Conservation (phyloP, 73 alveolate genomes). For the Paramecium caudatum region DNA sequence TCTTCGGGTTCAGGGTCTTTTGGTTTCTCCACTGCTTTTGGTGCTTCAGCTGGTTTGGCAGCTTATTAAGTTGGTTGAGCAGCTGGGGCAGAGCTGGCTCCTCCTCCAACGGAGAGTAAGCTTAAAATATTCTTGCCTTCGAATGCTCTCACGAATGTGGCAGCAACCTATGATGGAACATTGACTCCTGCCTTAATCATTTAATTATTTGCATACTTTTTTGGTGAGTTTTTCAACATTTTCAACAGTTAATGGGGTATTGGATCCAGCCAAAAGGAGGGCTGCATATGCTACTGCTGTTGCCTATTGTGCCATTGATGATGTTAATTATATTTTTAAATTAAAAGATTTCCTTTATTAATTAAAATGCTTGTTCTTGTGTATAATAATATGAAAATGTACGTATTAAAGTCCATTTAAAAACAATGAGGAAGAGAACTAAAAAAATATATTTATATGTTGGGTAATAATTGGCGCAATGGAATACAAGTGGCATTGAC, state of each 20-base stretch:
- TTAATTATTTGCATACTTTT: constrained; percentile 41
- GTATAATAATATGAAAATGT: constrained; percentile 21
- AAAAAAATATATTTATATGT: neutral
- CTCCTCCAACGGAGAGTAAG: constrained; percentile 55
- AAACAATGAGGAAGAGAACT: neutral
- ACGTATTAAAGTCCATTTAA: constrained; percentile 14
- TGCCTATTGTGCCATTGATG: constrained; percentile 36
- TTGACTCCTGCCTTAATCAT: constrained; percentile 56
- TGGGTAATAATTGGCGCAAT: constrained; percentile 6
- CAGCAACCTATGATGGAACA: constrained; percentile 10
- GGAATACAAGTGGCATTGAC: constrained; percentile 64
- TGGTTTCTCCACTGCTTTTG: constrained; percentile 44
- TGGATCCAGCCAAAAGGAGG: constrained; percentile 22
- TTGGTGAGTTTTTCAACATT: constrained; percentile 41
- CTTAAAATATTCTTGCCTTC: constrained; percentile 1
- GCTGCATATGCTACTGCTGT: constrained; percentile 58
- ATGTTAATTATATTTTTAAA: constrained; percentile 27
- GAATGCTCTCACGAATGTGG: constrained; percentile 55
- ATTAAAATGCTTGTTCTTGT: constrained; percentile 11
- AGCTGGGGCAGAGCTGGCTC: constrained; percentile 49
- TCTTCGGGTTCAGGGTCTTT: constrained; percentile 70
- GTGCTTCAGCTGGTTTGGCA: constrained; percentile 57
- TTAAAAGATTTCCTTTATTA: constrained; percentile 39
- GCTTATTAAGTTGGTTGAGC: constrained; percentile 61
- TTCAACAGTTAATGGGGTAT: constrained; percentile 40